Evolutionary conservation across 306 rosid species (phyloP).

Genomic region (Quillaja saponaria): DNA sequence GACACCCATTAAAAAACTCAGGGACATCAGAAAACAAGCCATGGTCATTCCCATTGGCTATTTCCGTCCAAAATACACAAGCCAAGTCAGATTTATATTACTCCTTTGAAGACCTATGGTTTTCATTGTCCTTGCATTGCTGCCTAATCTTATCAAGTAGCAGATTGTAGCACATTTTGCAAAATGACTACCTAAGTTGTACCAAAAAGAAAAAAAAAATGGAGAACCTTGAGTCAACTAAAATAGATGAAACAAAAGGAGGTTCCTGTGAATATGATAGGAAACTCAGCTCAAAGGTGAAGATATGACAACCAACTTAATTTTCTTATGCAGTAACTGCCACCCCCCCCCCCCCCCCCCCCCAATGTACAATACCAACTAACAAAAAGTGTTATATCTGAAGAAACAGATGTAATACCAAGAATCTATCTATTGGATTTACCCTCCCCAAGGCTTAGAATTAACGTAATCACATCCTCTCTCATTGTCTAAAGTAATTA

Average conservation of each 20-base stretch:
- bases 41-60: not conserved
- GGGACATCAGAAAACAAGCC: not conserved
- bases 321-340: too few relatives aligned
- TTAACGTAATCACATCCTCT: too few relatives aligned
- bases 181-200: too few relatives aligned
- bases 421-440: too few relatives aligned
- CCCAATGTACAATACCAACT: too few relatives aligned
- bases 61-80: not conserved
- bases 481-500: too few relatives aligned
- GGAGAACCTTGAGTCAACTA: not conserved
- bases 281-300: not conserved
- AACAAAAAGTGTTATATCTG: too few relatives aligned
- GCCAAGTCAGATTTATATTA: not conserved
- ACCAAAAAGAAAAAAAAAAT: too few relatives aligned
- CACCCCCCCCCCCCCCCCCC: too few relatives aligned
- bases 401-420: too few relatives aligned
- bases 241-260: not conserved
- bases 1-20: not conserved
- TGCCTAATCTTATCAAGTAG: not conserved
- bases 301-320: conserved; percentile 9
- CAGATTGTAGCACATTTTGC: not conserved
- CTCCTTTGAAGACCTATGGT: not conserved
- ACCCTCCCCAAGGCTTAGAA: too few relatives aligned
- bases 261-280: not conserved
- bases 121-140: not conserved